phyloP scores from a whole-genome alignment of 805 yeast species.

The Starmerella kuoi region DNA sequence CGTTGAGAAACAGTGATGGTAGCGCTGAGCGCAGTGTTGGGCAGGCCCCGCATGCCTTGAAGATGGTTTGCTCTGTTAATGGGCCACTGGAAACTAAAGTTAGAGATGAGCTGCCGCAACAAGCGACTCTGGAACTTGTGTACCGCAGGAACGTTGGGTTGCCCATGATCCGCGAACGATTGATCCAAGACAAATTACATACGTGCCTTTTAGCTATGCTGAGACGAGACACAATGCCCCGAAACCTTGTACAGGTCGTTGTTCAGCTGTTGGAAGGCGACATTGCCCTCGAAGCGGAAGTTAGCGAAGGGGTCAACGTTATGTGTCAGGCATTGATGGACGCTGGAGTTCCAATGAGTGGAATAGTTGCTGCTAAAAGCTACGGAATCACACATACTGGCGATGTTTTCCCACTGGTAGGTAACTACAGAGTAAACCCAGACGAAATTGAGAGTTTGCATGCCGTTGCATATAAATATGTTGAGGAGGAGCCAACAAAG shows the following conservation, averaged over 20 bases:
- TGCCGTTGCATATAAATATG: conserved; percentile 47
- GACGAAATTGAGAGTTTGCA: conserved; percentile 40
- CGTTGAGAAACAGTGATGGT: conserved; percentile 63
- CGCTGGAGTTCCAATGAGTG: conserved; percentile 58
- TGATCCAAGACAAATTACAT: conserved; percentile 58
- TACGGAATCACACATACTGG: conserved; percentile 29
- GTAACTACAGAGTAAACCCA: conserved; percentile 28
- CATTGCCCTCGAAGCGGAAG: conserved; percentile 35
- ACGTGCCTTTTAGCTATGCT: conserved; percentile 50
- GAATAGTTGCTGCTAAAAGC: conserved; percentile 49
- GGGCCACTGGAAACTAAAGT: conserved; percentile 84
- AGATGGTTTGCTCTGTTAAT: conserved; percentile 52
- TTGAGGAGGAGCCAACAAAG: conserved; percentile 38
- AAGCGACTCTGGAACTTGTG: conserved; percentile 62
- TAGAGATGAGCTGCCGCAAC: conserved; percentile 73
- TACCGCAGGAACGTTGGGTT: conserved; percentile 71
- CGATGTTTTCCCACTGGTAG: conserved; percentile 35
- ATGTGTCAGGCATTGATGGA: conserved; percentile 63
- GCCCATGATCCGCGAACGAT: conserved; percentile 58
- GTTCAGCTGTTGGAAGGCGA: conserved; percentile 48
- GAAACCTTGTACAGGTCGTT: conserved; percentile 62
- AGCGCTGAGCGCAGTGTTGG: conserved; percentile 44
- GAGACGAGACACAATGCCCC: conserved; percentile 54
- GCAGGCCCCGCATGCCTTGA: conserved; percentile 26
- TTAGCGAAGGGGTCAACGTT: conserved; percentile 62